Percentiles rank a stretch among this genome's conserved stretches.
These are phyloP conservation scores for Westerdykella aurantiaca DNA, from an alignment of 2,329 filamentous ascomycete species.

Conservation along the genomic window DNA sequence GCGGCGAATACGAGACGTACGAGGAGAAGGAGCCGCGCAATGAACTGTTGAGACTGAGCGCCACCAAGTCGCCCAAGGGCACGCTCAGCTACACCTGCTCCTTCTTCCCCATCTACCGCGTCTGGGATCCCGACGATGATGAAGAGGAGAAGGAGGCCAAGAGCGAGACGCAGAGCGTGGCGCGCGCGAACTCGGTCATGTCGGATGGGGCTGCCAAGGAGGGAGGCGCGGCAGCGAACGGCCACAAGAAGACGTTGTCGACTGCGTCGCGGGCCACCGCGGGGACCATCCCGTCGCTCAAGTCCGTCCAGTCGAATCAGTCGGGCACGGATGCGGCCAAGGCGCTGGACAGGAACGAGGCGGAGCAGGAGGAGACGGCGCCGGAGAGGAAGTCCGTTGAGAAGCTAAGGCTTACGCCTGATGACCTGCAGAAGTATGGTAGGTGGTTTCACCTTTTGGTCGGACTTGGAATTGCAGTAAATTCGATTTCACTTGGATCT, in stretches of 20 bases:
- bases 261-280: slow-evolving; percentile 24
- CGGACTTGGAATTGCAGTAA: neutral
- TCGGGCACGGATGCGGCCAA: slow-evolving; percentile 39
- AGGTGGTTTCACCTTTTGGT: slow-evolving; percentile 22
- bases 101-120: slow-evolving; percentile 85
- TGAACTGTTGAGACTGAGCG: slow-evolving; percentile 66
- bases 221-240: slow-evolving; percentile 4
- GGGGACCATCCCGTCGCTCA: slow-evolving; percentile 41
- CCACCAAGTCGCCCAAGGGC: slow-evolving; percentile 71
- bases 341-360: slow-evolving; percentile 44
- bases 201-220: slow-evolving; percentile 4
- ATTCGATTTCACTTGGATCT: neutral
- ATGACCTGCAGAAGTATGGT: slow-evolving; percentile 77
- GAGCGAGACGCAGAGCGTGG: slow-evolving; percentile 15
- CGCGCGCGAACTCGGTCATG: slow-evolving; percentile 18
- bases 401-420: slow-evolving; percentile 70
- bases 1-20: slow-evolving; percentile 73
- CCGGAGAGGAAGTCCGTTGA: slow-evolving; percentile 55
- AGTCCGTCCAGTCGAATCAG: slow-evolving; percentile 13
- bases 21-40: slow-evolving; percentile 66
- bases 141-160: slow-evolving; percentile 51
- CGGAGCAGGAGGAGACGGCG: slow-evolving; percentile 43
- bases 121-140: slow-evolving; percentile 85
- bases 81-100: slow-evolving; percentile 72
- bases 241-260: slow-evolving; percentile 15